Base-by-base conservation (phyloP, 805 yeast genomes). In the Barnettozyma wickerhamii region DNA sequence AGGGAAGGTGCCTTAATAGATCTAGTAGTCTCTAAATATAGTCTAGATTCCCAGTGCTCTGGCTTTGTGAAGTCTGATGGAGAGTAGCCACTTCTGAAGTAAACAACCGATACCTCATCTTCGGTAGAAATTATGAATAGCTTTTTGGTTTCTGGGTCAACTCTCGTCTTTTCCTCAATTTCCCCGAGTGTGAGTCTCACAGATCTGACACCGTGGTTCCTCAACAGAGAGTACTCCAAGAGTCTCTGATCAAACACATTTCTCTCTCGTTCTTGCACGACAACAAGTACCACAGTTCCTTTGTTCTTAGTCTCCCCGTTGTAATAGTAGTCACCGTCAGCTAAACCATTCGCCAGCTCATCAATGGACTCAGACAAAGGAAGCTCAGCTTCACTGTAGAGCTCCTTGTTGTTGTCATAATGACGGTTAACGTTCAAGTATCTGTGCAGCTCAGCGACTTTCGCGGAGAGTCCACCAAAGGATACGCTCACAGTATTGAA, bases 401-500 rank as follows among this genome's bases (percentile, higher is more conserved):
- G 69, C 17, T 61, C 59, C 19, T 62, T 60, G 17, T 65, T 50
- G 48, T 45, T 19, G 23, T 66, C 66, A 54, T 84, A 85, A n/a
- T 63, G 60, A 3, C 89, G 89, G 7, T 67, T 55, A 4, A 62
- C 55, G 56, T 84, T 83, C 54, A 84, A 62, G 52, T 74, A 86
- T 17, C 71, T 61, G 62, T 93, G 99, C 42, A 87, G 66, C 49
- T 76, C 69, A 17, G 93, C 84, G 19, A 87, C 91, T 58, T 82
- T 84, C 12, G 88, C 60, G 2, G 95, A 82, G 42, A 93, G 69
- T 0, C 95, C 98, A 17, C 95, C 96, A 66, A 93, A 93, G 1
- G 97, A 90, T 4, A 91, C 96, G 53, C 96, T 84, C 4, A 93
- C 87, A 1, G 99, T 90, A 63, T 93, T 93, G 67, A 91, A 91